A percentile compares a stretch with the other conserved stretches of the same genome.
phyloP scores from a whole-genome alignment of 495 filamentous ascomycete species.

The Aspergillus sparsus region DNA sequence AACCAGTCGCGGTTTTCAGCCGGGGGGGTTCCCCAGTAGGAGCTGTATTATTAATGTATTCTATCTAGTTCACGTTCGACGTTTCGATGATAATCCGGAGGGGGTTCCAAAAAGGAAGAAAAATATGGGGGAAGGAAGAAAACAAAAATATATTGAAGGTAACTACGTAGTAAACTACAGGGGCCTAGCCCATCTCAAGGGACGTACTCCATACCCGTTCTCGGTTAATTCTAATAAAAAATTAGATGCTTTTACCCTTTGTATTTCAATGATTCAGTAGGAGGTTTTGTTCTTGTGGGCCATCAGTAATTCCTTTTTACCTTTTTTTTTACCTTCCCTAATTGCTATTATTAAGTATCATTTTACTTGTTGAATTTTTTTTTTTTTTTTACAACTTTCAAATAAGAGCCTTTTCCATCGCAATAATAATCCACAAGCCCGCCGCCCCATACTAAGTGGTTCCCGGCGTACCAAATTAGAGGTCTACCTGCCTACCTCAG shows the following conservation, averaged over 20 bases:
- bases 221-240: conserved; percentile 13
- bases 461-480: conserved; percentile 3
- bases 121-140: background rate
- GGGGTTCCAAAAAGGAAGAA: background rate
- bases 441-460: background rate
- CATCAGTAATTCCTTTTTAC: background rate
- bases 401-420: background rate
- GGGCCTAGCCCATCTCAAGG: background rate
- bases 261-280: too few relatives aligned
- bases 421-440: conserved; percentile 13
- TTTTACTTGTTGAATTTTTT: too few relatives aligned
- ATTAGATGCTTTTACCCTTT: conserved; percentile 13
- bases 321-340: background rate
- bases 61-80: background rate
- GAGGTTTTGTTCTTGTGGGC: too few relatives aligned
- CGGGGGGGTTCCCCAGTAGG: background rate
- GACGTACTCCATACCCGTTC: conserved; percentile 7
- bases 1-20: background rate
- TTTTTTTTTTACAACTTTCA: too few relatives aligned
- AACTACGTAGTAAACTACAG: background rate
- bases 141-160: background rate
- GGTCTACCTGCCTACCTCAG: conserved; percentile 14
- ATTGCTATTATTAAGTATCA: too few relatives aligned
- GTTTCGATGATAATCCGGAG: background rate
- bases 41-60: conserved; percentile 1